Evolutionary conservation across 192 early-diverging fungal species (phyloP), one percentile per base, ranked within the genome.

Genomic region (Lunasporangiospora selenospora): DNA sequence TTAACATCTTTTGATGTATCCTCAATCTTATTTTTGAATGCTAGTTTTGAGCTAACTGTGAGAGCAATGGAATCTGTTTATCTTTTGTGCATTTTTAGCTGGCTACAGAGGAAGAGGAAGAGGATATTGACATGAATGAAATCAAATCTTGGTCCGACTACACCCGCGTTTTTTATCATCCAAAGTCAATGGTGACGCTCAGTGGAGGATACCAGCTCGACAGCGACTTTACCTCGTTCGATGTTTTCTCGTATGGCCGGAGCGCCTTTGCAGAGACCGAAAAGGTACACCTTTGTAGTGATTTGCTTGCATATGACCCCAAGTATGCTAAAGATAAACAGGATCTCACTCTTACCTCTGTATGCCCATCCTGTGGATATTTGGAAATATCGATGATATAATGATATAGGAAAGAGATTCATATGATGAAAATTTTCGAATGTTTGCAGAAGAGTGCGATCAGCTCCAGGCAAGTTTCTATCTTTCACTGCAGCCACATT

Each of bases 81-180:
- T n/a, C n/a, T n/a, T n/a, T n/a, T n/a, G n/a, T n/a, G n/a, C n/a
- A n/a, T 34, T 16, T 47, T 6, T 44, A 71, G 67, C 12, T 70
- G 13, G 67, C 58, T n/a, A 54, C 49, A n/a, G 67, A 67, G 23
- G 60, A 58, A 33, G 61, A 50, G 15, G 77, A 80, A 24, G 83
- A 76, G 37, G 55, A 81, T 18, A 46, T 78, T n/a, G 57, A 83
- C 18, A 58, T 91, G 32, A 85, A 92, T 24, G 58, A 57, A 16
- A 62, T 85, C 33, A 70, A 73, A 33, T 81, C 77, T 15, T 96
- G 95, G 94, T 88, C 94, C 0, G 95, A 98, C 59, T 93, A 85
- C 66, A 90, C 86, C 65, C 82, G 86, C 30, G 79, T 87, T 16
- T 91, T 82, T 54, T 94, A 88, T 70, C 89, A 92, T 53, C 89